Evolutionary conservation across 2,329 filamentous ascomycete species (phyloP), one percentile per base, ranked within the genome.

Genomic region (Akanthomyces uredinophilus): DNA sequence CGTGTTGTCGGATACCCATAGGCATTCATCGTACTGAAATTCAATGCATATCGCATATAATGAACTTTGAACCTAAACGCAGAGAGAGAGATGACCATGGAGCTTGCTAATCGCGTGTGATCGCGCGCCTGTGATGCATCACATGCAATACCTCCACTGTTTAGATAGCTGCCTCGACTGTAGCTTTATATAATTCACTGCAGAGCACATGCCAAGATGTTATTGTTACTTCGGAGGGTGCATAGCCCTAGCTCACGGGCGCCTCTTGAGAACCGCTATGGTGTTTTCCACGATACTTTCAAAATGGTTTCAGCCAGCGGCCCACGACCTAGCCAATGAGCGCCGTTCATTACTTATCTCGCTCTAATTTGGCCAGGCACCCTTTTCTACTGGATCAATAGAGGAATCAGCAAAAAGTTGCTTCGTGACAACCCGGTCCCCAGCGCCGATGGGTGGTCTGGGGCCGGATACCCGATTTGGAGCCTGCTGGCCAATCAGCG

Each of bases 231-330:
- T 18, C 22, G 35, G 18, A 22, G n/a, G 57, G 7, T 44, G 8
- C 13, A n/a, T 3, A n/a, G 1, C 35, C 37, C 37, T 44, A 14
- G 35, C 37, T 29, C 13, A 4, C 35, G 5, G 20, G 2, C 27
- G 2, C 39, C 37, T 50, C 47, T 11, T 35, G 57, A 52, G 57
- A 52, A 60, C 57, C 57, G 47, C 47, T 60, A 52, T 60, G 57
- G 57, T 52, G 47, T 37, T 60, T 43, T 10, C 27, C 39, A n/a
- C 13, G 37, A 52, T 35, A 11, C 6, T 13, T 32, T 20, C 4
- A 22, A 6, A 6, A 51, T 27, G 11, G 22, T 27, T 22, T 24
- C 47, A 32, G 24, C 27, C 5, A 51, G 47, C 16, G 18, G 5
- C 46, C 32, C 37, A 18, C 1, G n/a, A 8, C 20, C 4, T 13